Base-by-base conservation (phyloP, 768 basidiomycete species). In the Megacollybia marginata region DNA sequence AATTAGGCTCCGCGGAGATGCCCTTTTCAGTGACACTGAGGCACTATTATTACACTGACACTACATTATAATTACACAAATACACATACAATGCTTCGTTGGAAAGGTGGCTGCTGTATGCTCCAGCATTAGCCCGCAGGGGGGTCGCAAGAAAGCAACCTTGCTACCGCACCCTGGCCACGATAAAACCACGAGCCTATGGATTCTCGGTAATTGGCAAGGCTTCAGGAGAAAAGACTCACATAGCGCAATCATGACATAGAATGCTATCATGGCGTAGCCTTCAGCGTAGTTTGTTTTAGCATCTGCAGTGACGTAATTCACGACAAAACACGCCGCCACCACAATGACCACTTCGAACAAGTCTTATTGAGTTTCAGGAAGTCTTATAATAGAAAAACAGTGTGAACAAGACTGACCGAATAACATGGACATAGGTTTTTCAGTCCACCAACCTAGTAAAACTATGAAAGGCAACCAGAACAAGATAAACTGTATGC, bases 211-310 rank as follows among this genome's bases (percentile, higher is more conserved):
- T 16, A 36, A 36, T 36, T 10, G 16, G 35, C 35, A 16, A 10
- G 10, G 16, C 35, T 10, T 10, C 16, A 36, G 16, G 35, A 10
- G 16, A 16, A 40, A 40, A 2, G 4, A 40, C 38, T 3, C 2
- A 44, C 44, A 44, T 23, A 40, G 13, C 44, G 28, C 84, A 48
- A 84, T 82, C 76, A 87, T 83, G 46, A 72, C 44, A 59, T 87
- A 88, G 62, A 86, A 85, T 32, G 76, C 59, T 20, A 87, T 68
- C 74, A 88, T 75, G 18, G 79, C 73, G 42, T 72, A 69, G 15
- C 87, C 84, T 65, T 88, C 86, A 1, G 76, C 79, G 84, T 85
- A 88, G 57, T 88, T 88, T 4, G 87, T 88, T 64, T 88, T 87
- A 11, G 79, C 68, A 59, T 88, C 86, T 1, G 83, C 82, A 11